These are phyloP conservation scores for Stagonosporopsis tanaceti DNA, from an alignment of 2,329 filamentous ascomycete genomes.

Conservation along the genomic window DNA sequence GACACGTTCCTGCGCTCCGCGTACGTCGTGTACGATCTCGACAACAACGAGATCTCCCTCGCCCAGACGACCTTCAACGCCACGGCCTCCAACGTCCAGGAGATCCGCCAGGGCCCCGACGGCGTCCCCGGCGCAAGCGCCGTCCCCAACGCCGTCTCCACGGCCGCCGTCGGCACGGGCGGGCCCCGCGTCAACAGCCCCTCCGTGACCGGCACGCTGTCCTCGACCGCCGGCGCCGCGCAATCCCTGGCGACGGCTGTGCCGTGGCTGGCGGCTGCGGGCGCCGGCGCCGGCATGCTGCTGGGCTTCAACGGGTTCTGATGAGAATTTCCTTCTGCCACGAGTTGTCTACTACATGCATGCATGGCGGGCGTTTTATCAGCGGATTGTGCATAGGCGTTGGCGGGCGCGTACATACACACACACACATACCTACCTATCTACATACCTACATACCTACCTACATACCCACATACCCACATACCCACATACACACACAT, in stretches of 20 bases:
- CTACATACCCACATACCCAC: not conserved
- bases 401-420: too few species aligned
- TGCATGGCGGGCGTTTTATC: too few species aligned
- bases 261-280: slow-evolving; percentile 43
- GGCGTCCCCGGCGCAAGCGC: slow-evolving; percentile 62
- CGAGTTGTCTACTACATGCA: not conserved
- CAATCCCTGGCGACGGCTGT: slow-evolving; percentile 36
- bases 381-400: too few species aligned
- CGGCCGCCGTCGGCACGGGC: slow-evolving; percentile 53
- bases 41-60: slow-evolving; percentile 67
- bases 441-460: not conserved
- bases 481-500: not conserved
- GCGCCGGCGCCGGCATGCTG: slow-evolving; percentile 39
- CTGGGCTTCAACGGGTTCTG: slow-evolving; percentile 45
- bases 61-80: slow-evolving; percentile 69
- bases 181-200: slow-evolving; percentile 54
- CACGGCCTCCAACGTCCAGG: slow-evolving; percentile 57
- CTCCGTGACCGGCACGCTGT: slow-evolving; percentile 23
- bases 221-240: slow-evolving; percentile 27
- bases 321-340: not conserved
- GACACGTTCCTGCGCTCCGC: slow-evolving; percentile 70
- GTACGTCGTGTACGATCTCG: slow-evolving; percentile 69
- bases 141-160: slow-evolving; percentile 61
- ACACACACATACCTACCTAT: not conserved
- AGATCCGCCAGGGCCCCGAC: slow-evolving; percentile 60